Conservation (phyloP, 23 red algal species). For the Gracilaria gracilis region DNA sequence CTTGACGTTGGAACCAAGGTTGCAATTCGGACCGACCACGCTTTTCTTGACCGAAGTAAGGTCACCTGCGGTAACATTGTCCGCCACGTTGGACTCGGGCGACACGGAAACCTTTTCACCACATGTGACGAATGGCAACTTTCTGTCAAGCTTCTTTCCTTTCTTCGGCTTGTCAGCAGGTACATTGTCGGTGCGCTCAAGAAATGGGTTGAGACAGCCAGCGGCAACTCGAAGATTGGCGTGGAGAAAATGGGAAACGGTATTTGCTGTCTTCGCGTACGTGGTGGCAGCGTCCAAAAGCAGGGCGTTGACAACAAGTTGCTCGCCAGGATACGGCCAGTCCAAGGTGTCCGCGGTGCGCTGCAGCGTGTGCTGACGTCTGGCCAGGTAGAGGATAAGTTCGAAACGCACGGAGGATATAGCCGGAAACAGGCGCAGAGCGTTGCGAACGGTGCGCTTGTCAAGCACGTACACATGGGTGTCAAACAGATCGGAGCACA, state of each 20-base stretch:
- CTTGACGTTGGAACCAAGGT: conserved; percentile 51
- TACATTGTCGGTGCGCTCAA: not conserved
- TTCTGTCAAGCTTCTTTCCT: conserved; percentile 17
- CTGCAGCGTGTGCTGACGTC: conserved; percentile 53
- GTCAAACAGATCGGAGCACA: conserved; percentile 59
- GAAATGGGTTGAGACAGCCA: conserved; percentile 23
- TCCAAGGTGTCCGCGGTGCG: conserved; percentile 16
- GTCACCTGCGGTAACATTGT: conserved; percentile 38
- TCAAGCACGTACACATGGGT: conserved; percentile 61
- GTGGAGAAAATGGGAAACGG: conserved; percentile 22
- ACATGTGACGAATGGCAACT: conserved; percentile 11
- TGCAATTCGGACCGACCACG: conserved; percentile 29
- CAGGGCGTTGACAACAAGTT: conserved; percentile 36
- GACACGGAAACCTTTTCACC: conserved; percentile 58
- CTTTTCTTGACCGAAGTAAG: conserved; percentile 72
- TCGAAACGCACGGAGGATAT: conserved; percentile 66
- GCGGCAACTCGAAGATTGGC: conserved; percentile 19
- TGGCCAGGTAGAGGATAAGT: conserved; percentile 59
- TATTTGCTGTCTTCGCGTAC: conserved; percentile 52
- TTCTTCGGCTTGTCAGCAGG: conserved; percentile 48
- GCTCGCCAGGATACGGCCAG: conserved; percentile 23
- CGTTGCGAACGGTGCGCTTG: conserved; percentile 12
- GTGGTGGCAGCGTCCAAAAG: not conserved
- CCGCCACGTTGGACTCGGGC: conserved; percentile 40
- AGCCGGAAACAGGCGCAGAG: conserved; percentile 8